Base-by-base conservation (phyloP, 2,329 filamentous ascomycete genomes). In the Leptographium wingfieldii region DNA sequence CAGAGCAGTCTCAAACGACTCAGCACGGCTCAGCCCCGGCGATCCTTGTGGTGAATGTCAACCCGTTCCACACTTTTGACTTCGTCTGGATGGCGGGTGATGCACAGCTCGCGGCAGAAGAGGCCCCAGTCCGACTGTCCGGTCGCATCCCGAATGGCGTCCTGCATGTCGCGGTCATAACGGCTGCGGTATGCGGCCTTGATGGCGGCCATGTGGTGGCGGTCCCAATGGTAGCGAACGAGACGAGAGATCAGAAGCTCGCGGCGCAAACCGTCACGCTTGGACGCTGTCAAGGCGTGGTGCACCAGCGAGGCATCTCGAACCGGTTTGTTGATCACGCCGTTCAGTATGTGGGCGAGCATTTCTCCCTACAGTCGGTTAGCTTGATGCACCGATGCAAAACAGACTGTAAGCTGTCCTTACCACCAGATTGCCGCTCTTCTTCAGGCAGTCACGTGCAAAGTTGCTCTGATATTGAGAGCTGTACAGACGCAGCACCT, bases 261-360 rank as follows among this genome's bases (percentile, higher is more conserved):
- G 54, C 88, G 87, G 35, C 92, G 84, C 64, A 92, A 78, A 58
- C 81, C 73, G 68, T 92, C 88, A 64, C 82, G 82, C 64, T 80
- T 82, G 3, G 86, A 86, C 54, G 87, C 82, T 25, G 85, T 87
- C 65, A 97, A 84, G 2, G 94, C 92, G 74, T 97, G 94, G 72
- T 95, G 86, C 1, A 99, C 78, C 3, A 97, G 84, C 46, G 96
- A 80, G 3, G 92, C 90, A 71, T 97, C 94, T 59, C 94, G 89
- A 63, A 95, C 90, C 6, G 94, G 92, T 61, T 88, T 88, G 75
- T 97, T 97, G 76, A 97, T 95, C 60, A 95, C 85, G 68, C 94
- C 94, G 74, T 97, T 96, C 68, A 99, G 86, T 66, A 97, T 90
- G 73, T 97, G 94, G 0, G 91, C 90, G 46, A 97, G 84, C 25